Evolutionary conservation across 345 rosid genomes (phyloP), one percentile per base, ranked within the genome.

Genomic region (Moricandia arvensis): DNA sequence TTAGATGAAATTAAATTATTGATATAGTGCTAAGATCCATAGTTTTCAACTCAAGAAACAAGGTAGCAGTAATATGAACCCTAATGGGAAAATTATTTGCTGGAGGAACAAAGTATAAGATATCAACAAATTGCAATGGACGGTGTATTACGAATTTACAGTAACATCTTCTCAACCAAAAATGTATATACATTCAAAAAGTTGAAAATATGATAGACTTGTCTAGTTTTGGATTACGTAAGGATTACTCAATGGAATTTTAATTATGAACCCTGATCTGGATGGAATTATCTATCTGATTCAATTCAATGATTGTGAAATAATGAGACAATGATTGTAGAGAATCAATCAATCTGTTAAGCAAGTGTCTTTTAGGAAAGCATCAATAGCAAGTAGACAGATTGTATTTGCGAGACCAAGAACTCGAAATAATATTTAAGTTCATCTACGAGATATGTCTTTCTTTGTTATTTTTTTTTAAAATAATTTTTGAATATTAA

Each of bases 291-390:
- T 43, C 10, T 76, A 59, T 70, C 51, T 63, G 71, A 13, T 55
- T 63, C 66, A 15, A 60, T 30, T 6, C 67, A 77, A 65, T 77
- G 31, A 77, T 77, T 71, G 43, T 57, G 24, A 59, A 47, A 76
- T 55, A 55, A 69, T 51, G 75, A 54, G 27, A 13, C 12, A 70
- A 55, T 64, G 61, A 71, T 64, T 64, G 16, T 1, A 45, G 11
- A 77, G 76, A 71, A 71, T 71, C 53, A 43, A 21, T 77, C 71
- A 69, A 31, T 76, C 71, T 70, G 71, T 63, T 77, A 6, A 54
- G 57, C 7, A 7, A 3, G 1, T 45, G 37, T 70, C 30, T 63
- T 30, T 9, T 65, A 35, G 70, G 18, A 54, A 58, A 76, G 38
- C 37, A 76, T 59, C 62, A 43, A 18, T 38, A 54, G 37, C 80